Conservation (phyloP, 257 asterid species). For the Plantago ovata region DNA sequence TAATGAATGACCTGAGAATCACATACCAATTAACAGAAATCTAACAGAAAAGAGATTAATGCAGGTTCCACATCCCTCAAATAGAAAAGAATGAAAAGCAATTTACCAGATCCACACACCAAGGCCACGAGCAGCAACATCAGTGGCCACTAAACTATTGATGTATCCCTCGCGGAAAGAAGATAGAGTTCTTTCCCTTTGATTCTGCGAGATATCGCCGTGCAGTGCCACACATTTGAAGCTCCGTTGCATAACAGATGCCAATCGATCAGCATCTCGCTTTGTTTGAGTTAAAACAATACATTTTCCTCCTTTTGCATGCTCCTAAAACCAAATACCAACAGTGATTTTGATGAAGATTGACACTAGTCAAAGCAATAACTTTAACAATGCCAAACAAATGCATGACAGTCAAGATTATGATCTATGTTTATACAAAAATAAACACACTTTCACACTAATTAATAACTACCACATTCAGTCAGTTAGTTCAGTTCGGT, state of each 20-base stretch:
- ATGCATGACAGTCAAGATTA: slow-evolving; percentile 2
- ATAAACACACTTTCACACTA: not conserved
- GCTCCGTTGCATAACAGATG: slow-evolving; percentile 58
- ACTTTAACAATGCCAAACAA: not conserved
- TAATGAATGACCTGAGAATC: slow-evolving; percentile 73
- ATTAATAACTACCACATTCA: too few relatives aligned
- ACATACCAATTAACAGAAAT: slow-evolving; percentile 10
- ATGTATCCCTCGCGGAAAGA: slow-evolving; percentile 73
- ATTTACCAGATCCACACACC: slow-evolving; percentile 95
- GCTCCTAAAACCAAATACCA: slow-evolving; percentile 51
- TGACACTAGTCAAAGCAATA: not conserved
- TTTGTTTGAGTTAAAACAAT: slow-evolving; percentile 94
- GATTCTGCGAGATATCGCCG: slow-evolving; percentile 85
- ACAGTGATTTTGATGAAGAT: not conserved
- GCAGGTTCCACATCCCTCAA: too few relatives aligned
- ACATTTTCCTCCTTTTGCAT: slow-evolving; percentile 93
- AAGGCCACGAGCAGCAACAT: slow-evolving; percentile 98
- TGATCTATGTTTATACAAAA: not conserved
- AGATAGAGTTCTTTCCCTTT: slow-evolving; percentile 86
- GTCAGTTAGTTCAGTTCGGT: too few relatives aligned
- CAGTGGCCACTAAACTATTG: slow-evolving; percentile 83
- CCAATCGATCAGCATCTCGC: slow-evolving; percentile 91
- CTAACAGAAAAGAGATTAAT: not conserved
- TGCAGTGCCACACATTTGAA: slow-evolving; percentile 84
- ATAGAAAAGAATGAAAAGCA: slow-evolving; percentile 7